Conservation (phyloP, 768 basidiomycete genomes). For the Cyclocybe cylindracea region DNA sequence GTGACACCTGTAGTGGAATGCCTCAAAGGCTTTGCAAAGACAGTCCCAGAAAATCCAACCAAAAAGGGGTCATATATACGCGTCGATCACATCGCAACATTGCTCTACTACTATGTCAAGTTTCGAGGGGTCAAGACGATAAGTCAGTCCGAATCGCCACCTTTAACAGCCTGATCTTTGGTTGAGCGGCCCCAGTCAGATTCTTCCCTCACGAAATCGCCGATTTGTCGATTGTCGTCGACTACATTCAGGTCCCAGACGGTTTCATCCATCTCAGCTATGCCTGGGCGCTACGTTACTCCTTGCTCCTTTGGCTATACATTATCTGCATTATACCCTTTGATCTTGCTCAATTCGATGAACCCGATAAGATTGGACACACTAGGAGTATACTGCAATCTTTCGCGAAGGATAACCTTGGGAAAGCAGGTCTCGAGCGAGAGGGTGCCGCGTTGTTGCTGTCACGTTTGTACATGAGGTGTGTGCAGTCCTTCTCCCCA, state of each 20-base stretch:
- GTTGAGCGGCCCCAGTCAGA: slow-evolving; percentile 55
- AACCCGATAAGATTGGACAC: slow-evolving; percentile 45
- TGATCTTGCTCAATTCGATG: slow-evolving; percentile 84
- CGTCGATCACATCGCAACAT: slow-evolving; percentile 51
- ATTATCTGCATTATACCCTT: slow-evolving; percentile 95
- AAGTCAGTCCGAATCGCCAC: slow-evolving; percentile 49
- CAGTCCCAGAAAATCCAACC: slow-evolving; percentile 31
- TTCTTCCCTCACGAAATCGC: slow-evolving; percentile 92
- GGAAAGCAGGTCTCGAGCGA: slow-evolving; percentile 78
- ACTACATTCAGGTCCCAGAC: slow-evolving; percentile 54
- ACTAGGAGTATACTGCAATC: slow-evolving; percentile 61
- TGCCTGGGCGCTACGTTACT: slow-evolving; percentile 84
- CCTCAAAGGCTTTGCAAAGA: slow-evolving; percentile 57
- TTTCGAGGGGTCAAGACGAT: slow-evolving; percentile 90
- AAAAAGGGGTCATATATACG: slow-evolving; percentile 34
- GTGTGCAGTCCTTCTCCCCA: slow-evolving; percentile 6
- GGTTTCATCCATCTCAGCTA: slow-evolving; percentile 39
- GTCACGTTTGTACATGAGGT: slow-evolving; percentile 81
- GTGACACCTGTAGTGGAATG: slow-evolving; percentile 71
- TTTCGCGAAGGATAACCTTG: slow-evolving; percentile 58
- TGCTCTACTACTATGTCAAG: slow-evolving; percentile 84
- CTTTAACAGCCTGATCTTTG: not conserved
- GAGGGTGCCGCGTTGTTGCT: slow-evolving; percentile 83
- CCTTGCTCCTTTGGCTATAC: slow-evolving; percentile 89
- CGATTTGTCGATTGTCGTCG: slow-evolving; percentile 75